A percentile compares a stretch with the other conserved stretches of the same genome.
Conservation (phyloP, 2,329 filamentous ascomycete genomes). For the Lecanoromycetidae sp. region DNA sequence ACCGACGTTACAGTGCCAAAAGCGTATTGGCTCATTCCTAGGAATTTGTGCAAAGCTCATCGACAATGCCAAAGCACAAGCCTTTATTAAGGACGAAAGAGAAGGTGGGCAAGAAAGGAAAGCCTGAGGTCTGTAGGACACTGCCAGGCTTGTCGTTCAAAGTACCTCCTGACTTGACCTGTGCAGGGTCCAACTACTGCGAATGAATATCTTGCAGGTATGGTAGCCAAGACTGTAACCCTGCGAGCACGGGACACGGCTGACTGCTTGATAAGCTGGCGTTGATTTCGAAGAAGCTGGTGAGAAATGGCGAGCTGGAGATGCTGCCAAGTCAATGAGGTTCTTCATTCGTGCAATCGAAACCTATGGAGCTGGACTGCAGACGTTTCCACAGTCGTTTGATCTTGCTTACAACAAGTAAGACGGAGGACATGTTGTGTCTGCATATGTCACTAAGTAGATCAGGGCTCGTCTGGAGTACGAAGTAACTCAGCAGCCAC, state of each 20-base stretch:
- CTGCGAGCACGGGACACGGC: not conserved
- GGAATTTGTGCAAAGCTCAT: not conserved
- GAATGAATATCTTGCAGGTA: slow-evolving; percentile 55
- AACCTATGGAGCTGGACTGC: slow-evolving; percentile 51
- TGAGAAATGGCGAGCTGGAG: slow-evolving; percentile 62
- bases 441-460: slow-evolving; percentile 12
- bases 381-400: slow-evolving; percentile 48
- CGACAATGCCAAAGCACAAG: slow-evolving; percentile 27
- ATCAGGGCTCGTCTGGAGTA: slow-evolving; percentile 55
- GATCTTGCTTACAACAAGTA: slow-evolving; percentile 67
- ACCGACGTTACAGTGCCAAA: not conserved
- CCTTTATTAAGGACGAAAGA: slow-evolving; percentile 30
- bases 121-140: slow-evolving; percentile 23
- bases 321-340: slow-evolving; percentile 51
- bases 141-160: too few relatives aligned
- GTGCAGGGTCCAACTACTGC: slow-evolving; percentile 45
- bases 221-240: slow-evolving; percentile 14
- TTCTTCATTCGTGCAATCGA: slow-evolving; percentile 52
- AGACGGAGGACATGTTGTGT: slow-evolving; percentile 20
- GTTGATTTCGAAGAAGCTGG: slow-evolving; percentile 60
- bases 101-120: slow-evolving; percentile 24
- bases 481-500: slow-evolving; percentile 55
- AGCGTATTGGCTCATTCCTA: not conserved
- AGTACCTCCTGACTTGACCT: too few relatives aligned
- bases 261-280: slow-evolving; percentile 35